These are phyloP conservation scores for Kazachstania bromeliacearum DNA, from an alignment of 805 yeast genomes.

Conservation along the genomic window DNA sequence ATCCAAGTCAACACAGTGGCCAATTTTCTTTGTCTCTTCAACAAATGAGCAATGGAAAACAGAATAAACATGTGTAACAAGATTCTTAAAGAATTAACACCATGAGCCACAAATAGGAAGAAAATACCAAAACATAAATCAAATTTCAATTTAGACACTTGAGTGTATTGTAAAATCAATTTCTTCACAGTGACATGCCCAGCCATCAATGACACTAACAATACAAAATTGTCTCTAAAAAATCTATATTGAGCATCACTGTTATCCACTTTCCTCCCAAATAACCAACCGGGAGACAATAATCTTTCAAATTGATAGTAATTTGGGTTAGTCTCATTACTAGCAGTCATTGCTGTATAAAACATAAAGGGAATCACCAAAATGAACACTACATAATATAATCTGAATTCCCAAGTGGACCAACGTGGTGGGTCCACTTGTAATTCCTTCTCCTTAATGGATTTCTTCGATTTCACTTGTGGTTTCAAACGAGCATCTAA, in stretches of 20 bases:
- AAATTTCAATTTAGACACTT: slow-evolving; percentile 43
- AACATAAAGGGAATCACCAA: slow-evolving; percentile 76
- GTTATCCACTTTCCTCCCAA: slow-evolving; percentile 85
- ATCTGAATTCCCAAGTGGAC: slow-evolving; percentile 63
- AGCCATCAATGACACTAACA: slow-evolving; percentile 45
- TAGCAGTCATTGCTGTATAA: slow-evolving; percentile 71
- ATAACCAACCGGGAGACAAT: slow-evolving; percentile 77
- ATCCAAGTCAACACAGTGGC: slow-evolving; percentile 54
- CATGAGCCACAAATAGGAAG: slow-evolving; percentile 70
- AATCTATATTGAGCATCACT: slow-evolving; percentile 84
- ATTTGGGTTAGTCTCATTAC: slow-evolving; percentile 60
- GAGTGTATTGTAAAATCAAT: slow-evolving; percentile 16
- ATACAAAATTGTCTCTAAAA: slow-evolving; percentile 69
- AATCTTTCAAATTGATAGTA: slow-evolving; percentile 52
- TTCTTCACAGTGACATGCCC: slow-evolving; percentile 48
- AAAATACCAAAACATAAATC: slow-evolving; percentile 65
- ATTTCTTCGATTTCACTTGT: slow-evolving; percentile 9
- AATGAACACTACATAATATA: slow-evolving; percentile 55
- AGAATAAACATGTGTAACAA: slow-evolving; percentile 46
- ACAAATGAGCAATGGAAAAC: slow-evolving; percentile 29
- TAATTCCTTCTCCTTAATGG: neutral
- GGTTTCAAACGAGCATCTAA: slow-evolving; percentile 24
- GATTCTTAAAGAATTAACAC: slow-evolving; percentile 59
- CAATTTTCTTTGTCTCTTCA: slow-evolving; percentile 24
- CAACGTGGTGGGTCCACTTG: slow-evolving; percentile 32